These are phyloP conservation scores for Kodamaea lidongshanica DNA, from an alignment of 805 yeast species.

Conservation along the genomic window DNA sequence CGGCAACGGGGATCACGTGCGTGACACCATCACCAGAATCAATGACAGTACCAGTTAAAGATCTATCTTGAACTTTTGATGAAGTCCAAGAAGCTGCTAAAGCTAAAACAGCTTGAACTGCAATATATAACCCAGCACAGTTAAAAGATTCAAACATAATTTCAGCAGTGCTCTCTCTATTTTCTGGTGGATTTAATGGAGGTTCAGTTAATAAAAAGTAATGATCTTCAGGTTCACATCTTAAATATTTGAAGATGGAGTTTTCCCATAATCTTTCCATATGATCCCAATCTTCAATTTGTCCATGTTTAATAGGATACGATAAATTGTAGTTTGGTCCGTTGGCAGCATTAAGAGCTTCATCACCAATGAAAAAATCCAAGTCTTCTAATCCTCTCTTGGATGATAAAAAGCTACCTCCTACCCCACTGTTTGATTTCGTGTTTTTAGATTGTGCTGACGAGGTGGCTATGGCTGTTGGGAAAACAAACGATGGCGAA, in stretches of 20 bases:
- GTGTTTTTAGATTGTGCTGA: conserved; percentile 37
- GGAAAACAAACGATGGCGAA: conserved; percentile 93
- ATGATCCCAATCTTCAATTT: conserved; percentile 98
- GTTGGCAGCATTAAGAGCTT: conserved; percentile 85
- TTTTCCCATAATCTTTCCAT: conserved; percentile 99
- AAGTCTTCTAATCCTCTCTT: conserved; percentile 91
- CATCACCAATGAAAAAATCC: conserved; percentile 93
- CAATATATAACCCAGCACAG: conserved; percentile 97
- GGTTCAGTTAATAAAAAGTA: conserved; percentile 95
- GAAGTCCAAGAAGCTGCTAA: conserved; percentile 99
- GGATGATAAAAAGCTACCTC: conserved; percentile 46
- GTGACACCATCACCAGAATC: conserved; percentile 99
- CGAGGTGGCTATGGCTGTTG: conserved; percentile 91
- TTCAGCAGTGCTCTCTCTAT: conserved; percentile 97
- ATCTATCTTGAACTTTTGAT: conserved; percentile 87
- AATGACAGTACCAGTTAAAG: conserved; percentile 96
- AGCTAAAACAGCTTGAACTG: conserved; percentile 98
- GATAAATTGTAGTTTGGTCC: conserved; percentile 82
- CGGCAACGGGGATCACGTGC: conserved; percentile 98
- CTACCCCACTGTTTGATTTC: conserved; percentile 28
- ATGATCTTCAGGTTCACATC: conserved; percentile 99
- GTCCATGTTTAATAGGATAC: conserved; percentile 96
- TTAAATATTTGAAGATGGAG: conserved; percentile 88
- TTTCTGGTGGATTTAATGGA: conserved; percentile 98
- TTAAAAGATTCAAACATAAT: conserved; percentile 98